A percentile compares a stretch with the other conserved stretches of the same genome.
Evolutionary conservation across 75 land plant genomes (phyloP).

Genomic region (Selaginella moellendorffii): DNA sequence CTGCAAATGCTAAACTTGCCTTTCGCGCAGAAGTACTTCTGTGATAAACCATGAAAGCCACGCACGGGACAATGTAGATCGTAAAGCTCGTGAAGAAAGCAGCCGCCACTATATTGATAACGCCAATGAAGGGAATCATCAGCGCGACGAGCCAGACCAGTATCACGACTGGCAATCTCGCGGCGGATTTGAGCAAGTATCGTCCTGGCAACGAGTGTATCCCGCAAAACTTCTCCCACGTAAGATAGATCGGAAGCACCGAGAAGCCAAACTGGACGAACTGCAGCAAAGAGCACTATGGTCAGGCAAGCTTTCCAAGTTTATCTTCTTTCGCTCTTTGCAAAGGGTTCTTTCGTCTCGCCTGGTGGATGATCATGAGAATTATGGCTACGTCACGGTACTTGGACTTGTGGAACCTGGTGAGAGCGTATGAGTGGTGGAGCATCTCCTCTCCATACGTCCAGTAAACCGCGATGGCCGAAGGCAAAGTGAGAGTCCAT

Average conservation of each 20-base stretch:
- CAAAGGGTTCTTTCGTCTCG: neutral
- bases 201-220: neutral
- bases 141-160: neutral
- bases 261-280: neutral
- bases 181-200: neutral
- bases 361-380: neutral
- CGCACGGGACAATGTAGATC: slow-evolving; percentile 26
- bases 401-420: neutral
- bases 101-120: neutral
- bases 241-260: too few species aligned
- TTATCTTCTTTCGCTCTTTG: neutral
- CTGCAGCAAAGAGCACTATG: neutral
- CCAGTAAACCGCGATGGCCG: neutral
- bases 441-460: slow-evolving; percentile 3
- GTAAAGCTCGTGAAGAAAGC: slow-evolving; percentile 27
- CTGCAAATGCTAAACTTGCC: slow-evolving; percentile 7
- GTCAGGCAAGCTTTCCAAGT: neutral
- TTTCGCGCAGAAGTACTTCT: slow-evolving; percentile 9
- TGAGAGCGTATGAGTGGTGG: neutral
- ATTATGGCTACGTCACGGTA: neutral
- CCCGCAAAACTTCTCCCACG: neutral
- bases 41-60: slow-evolving; percentile 17
- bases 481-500: slow-evolving; percentile 2
- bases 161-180: neutral
- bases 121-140: neutral